A percentile compares a stretch with the other conserved stretches of the same genome.
Conservation (phyloP, 169 alveolate genomes). For the Plasmodium fragile region DNA sequence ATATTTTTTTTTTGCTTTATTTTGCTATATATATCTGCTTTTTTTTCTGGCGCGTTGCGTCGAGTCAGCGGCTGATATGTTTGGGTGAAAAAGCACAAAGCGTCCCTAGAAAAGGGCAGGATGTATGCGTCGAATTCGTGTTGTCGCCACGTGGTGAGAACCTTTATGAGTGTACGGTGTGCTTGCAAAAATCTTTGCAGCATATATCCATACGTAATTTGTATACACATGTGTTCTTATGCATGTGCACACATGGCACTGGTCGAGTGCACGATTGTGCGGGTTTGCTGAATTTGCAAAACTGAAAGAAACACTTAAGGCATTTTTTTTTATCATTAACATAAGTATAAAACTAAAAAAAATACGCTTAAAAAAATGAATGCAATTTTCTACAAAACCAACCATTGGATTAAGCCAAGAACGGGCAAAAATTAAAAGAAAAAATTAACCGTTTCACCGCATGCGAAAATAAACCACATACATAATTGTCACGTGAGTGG, state of each 20-base stretch:
- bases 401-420: neutral
- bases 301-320: neutral
- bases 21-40: neutral
- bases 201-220: neutral
- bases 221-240: neutral
- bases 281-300: neutral
- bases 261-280: neutral
- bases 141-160: neutral
- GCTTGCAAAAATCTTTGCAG: neutral
- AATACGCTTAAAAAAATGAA: neutral
- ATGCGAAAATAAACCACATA: slow-evolving; percentile 1
- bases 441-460: neutral
- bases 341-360: neutral
- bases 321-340: neutral
- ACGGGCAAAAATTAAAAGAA: neutral
- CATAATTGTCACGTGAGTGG: neutral
- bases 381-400: neutral
- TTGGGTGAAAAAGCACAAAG: neutral
- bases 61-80: neutral
- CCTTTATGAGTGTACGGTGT: neutral
- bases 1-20: neutral
- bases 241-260: neutral
- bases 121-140: neutral
- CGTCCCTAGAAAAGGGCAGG: neutral
- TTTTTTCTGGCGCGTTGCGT: neutral